Evolutionary conservation across 192 early-diverging fungal genomes (phyloP), one percentile per base, ranked within the genome.

Genomic region (Radiomyces spectabilis): DNA sequence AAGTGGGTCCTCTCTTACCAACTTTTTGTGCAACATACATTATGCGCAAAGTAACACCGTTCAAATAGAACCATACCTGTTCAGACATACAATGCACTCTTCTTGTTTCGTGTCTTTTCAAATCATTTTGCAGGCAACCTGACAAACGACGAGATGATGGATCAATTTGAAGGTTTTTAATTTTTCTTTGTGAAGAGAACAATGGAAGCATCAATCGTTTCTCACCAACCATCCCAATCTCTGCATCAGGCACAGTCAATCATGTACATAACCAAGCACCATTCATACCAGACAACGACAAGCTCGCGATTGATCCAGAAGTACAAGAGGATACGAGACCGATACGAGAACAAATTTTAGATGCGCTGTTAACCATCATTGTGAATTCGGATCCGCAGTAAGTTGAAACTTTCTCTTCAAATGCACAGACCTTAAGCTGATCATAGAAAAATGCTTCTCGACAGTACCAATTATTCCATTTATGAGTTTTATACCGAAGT

Each of bases 401-500:
- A 54, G 68, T 15, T 16, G 19, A 27, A 19, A 10, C 21, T n/a
- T n/a, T n/a, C n/a, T n/a, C n/a, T n/a, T n/a, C n/a, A n/a, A n/a
- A n/a, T n/a, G n/a, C n/a, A n/a, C n/a, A n/a, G n/a, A n/a, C n/a
- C n/a, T n/a, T 31, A 37, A 10, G 27, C 16, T 3, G 24, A 60
- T 42, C 7, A 18, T 0, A 19, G 9, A 3, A 30, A n/a, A 22
- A 27, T 15, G 29, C 42, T 25, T 44, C 13, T 37, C 25, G 27
- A 4, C 57, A 81, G 79, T 41, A 61, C 61, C 2, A 74, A 66
- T 19, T 59, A 69, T 15, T 72, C 76, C 5, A 61, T 63, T 18
- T 80, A 87, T 45, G 84, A 87, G 40, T 84, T 83, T 61, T 87
- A 87, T 60, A 51, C 79, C 16, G 84, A 87, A 62, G 59, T 68